These are phyloP conservation scores for Hebeloma cylindrosporum DNA, from an alignment of 768 basidiomycete species.

Conservation along the genomic window DNA sequence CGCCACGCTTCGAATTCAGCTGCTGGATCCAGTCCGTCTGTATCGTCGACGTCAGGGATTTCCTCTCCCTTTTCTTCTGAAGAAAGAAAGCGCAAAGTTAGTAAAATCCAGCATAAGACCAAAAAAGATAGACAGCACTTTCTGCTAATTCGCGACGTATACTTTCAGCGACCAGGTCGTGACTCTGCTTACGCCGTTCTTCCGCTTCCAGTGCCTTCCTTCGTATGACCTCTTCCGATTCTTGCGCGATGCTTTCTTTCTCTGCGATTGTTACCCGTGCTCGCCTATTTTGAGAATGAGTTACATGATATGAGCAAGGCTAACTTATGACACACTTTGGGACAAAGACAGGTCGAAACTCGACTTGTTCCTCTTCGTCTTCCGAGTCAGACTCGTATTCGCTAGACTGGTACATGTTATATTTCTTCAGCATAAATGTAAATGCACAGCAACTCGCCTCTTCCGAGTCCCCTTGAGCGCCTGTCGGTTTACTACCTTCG, in stretches of 20 bases:
- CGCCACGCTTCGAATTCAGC: constrained; percentile 97
- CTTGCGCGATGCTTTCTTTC: constrained; percentile 62
- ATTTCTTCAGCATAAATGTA: constrained; percentile 2
- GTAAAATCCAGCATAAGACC: not conserved
- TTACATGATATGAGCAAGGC: too few relatives aligned
- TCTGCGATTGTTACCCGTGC: constrained; percentile 73
- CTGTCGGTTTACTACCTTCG: constrained; percentile 42
- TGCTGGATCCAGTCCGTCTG: constrained; percentile 86
- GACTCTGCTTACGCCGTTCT: constrained; percentile 83
- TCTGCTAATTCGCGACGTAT: constrained; percentile 89
- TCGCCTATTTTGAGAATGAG: constrained; percentile 47
- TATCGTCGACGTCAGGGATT: constrained; percentile 90
- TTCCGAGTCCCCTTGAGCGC: constrained; percentile 41
- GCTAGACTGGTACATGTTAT: constrained; percentile 59
- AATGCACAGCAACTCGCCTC: constrained; percentile 43
- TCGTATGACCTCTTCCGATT: constrained; percentile 72
- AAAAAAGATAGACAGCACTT: constrained; percentile 56
- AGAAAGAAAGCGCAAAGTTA: not conserved
- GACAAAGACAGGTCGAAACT: constrained; percentile 91
- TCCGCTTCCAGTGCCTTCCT: constrained; percentile 75
- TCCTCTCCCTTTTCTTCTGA: constrained; percentile 87
- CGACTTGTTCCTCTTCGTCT: constrained; percentile 78
- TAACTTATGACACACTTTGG: constrained; percentile 69
- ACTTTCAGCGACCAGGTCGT: constrained; percentile 92
- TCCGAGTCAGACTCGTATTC: constrained; percentile 85